Percentiles rank a stretch among this genome's conserved stretches.
Conservation (phyloP, 2,329 filamentous ascomycete genomes). For the Fusarium chaquense region DNA sequence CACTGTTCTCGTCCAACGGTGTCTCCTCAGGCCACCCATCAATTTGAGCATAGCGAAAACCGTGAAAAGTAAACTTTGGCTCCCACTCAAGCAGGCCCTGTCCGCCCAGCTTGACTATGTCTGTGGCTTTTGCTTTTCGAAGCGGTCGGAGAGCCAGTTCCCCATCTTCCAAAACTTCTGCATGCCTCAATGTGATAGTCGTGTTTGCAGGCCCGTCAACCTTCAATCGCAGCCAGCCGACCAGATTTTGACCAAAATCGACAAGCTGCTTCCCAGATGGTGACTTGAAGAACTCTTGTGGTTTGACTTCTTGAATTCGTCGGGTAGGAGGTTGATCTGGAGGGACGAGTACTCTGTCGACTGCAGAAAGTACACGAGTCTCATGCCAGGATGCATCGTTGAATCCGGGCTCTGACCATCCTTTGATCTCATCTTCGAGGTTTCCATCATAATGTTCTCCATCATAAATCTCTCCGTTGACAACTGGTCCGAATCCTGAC, state of each 20-base stretch:
- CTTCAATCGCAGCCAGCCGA: neutral
- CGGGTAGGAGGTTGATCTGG: conserved; percentile 59
- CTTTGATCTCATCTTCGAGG: conserved; percentile 47
- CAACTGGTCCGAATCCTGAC: neutral
- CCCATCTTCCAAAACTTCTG: conserved; percentile 18
- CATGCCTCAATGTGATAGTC: neutral
- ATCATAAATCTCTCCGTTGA: conserved; percentile 59
- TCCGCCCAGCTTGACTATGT: neutral
- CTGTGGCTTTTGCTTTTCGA: neutral
- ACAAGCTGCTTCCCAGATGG: conserved; percentile 42
- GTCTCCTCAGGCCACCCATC: conserved; percentile 52
- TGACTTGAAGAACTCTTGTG: conserved; percentile 51
- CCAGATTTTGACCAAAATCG: conserved; percentile 24
- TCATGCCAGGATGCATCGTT: conserved; percentile 41
- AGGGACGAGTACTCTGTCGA: conserved; percentile 33
- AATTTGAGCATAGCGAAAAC: conserved; percentile 63
- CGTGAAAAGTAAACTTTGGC: conserved; percentile 64
- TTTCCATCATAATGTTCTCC: conserved; percentile 62
- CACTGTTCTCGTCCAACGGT: conserved; percentile 36
- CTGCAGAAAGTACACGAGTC: conserved; percentile 16
- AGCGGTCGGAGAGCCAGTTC: conserved; percentile 18
- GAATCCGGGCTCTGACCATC: conserved; percentile 39
- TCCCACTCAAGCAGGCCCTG: conserved; percentile 47
- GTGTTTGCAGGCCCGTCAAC: neutral
- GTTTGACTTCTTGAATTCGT: conserved; percentile 47